Evolutionary conservation across 495 filamentous ascomycete genomes (phyloP).

Genomic region (Glonium stellatum): DNA sequence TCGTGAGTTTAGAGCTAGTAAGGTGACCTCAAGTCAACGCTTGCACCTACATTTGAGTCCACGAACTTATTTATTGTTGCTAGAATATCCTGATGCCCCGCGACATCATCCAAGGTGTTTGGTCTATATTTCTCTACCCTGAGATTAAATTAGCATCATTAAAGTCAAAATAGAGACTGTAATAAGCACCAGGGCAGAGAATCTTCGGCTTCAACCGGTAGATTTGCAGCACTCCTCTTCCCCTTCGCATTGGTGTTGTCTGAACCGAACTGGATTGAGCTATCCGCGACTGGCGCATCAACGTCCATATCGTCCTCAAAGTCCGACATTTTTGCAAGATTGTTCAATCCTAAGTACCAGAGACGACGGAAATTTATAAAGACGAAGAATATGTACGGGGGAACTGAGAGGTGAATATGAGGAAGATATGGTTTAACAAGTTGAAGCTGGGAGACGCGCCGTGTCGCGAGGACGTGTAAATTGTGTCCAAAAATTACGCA

Average conservation of each 20-base stretch:
- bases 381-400: neutral
- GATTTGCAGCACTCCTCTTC: conserved; percentile 84
- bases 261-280: conserved; percentile 53
- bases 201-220: conserved; percentile 91
- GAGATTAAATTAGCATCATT: neutral
- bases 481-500: conserved; percentile 7
- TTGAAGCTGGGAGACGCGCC: conserved; percentile 12
- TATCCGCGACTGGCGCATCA: conserved; percentile 53
- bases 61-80: conserved; percentile 96
- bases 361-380: neutral
- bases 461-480: conserved; percentile 22
- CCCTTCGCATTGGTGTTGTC: conserved; percentile 62
- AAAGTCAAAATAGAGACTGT: neutral
- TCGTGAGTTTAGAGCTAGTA: neutral
- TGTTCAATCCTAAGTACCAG: neutral
- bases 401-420: neutral
- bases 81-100: conserved; percentile 95
- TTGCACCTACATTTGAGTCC: conserved; percentile 64
- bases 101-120: conserved; percentile 80
- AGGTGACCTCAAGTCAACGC: neutral
- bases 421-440: neutral
- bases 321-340: conserved; percentile 67
- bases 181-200: conserved; percentile 74
- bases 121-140: conserved; percentile 99
- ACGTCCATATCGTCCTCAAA: conserved; percentile 79